Percentiles rank a stretch among this genome's conserved stretches.
These are phyloP conservation scores for Schizonepeta tenuifolia DNA, from an alignment of 257 asterid species.

Conservation along the genomic window DNA sequence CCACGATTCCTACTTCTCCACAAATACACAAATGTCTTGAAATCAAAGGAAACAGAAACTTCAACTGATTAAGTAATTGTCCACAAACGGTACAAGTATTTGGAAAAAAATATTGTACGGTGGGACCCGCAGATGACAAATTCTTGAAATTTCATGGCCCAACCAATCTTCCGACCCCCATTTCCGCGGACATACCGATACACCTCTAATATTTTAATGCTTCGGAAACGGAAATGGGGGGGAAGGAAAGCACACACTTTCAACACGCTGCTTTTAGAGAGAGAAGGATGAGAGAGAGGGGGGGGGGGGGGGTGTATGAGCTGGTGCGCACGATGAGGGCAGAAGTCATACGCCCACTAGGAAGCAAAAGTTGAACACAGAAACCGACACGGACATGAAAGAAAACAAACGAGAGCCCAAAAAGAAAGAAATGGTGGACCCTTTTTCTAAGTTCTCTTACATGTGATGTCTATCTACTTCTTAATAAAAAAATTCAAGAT, in stretches of 20 bases:
- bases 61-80: conserved; percentile 32
- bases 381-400: conserved; percentile 38
- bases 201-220: background rate
- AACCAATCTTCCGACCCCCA: conserved; percentile 32
- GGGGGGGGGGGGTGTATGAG: conserved; percentile 26
- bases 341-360: conserved; percentile 37
- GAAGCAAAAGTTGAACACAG: conserved; percentile 32
- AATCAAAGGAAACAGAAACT: conserved; percentile 23
- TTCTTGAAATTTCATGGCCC: conserved; percentile 42
- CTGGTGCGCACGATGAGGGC: conserved; percentile 50
- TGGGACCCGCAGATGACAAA: conserved; percentile 44
- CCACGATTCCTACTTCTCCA: conserved; percentile 15
- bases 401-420: conserved; percentile 31
- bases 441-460: conserved; percentile 25
- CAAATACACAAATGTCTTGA: conserved; percentile 22
- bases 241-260: background rate
- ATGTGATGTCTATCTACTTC: conserved; percentile 37
- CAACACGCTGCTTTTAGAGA: conserved; percentile 24
- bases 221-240: background rate
- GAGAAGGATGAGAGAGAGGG: conserved; percentile 15
- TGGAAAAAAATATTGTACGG: conserved; percentile 21
- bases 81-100: conserved; percentile 40
- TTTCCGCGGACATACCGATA: conserved; percentile 42
- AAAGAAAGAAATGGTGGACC: conserved; percentile 39
- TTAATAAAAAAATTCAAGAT: conserved; percentile 10